phyloP scores from a whole-genome alignment of 2,329 filamentous ascomycete genomes.

The Microthyrium microscopicum region DNA sequence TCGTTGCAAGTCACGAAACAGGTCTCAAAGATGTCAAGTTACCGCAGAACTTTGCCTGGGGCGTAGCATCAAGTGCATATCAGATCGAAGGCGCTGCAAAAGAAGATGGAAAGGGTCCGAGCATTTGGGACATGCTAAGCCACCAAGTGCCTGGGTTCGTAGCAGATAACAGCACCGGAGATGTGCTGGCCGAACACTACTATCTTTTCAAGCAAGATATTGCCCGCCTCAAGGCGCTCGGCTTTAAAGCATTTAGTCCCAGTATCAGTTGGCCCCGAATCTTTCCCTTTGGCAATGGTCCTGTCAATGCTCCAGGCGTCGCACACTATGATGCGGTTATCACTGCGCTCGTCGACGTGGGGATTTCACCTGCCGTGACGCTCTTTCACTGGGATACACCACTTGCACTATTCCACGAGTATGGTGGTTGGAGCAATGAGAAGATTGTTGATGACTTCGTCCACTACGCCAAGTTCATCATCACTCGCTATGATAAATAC shows the following conservation, averaged over 20 bases:
- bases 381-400: slow-evolving; percentile 29
- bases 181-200: slow-evolving; percentile 25
- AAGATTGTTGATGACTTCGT: slow-evolving; percentile 25
- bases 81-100: slow-evolving; percentile 28
- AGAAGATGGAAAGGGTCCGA: slow-evolving; percentile 26
- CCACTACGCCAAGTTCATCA: slow-evolving; percentile 27
- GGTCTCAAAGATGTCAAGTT: slow-evolving; percentile 22
- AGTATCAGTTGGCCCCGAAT: slow-evolving; percentile 23
- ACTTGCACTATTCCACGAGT: slow-evolving; percentile 24
- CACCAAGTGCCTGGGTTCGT: slow-evolving; percentile 25
- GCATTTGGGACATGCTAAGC: slow-evolving; percentile 27
- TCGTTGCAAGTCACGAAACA: slow-evolving; percentile 21
- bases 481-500: slow-evolving; percentile 22
- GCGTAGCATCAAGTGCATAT: slow-evolving; percentile 22
- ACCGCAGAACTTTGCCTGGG: slow-evolving; percentile 26
- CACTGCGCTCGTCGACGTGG: slow-evolving; percentile 17
- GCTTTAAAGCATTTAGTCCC: slow-evolving; percentile 18
- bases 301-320: slow-evolving; percentile 20
- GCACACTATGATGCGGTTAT: slow-evolving; percentile 25
- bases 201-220: slow-evolving; percentile 28
- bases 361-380: slow-evolving; percentile 20
- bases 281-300: slow-evolving; percentile 22
- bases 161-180: slow-evolving; percentile 24
- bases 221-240: slow-evolving; percentile 20
- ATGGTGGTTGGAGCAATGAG: slow-evolving; percentile 15